Evolutionary conservation across 805 yeast genomes (phyloP).

Genomic region (Yamadazyma endophytica): DNA sequence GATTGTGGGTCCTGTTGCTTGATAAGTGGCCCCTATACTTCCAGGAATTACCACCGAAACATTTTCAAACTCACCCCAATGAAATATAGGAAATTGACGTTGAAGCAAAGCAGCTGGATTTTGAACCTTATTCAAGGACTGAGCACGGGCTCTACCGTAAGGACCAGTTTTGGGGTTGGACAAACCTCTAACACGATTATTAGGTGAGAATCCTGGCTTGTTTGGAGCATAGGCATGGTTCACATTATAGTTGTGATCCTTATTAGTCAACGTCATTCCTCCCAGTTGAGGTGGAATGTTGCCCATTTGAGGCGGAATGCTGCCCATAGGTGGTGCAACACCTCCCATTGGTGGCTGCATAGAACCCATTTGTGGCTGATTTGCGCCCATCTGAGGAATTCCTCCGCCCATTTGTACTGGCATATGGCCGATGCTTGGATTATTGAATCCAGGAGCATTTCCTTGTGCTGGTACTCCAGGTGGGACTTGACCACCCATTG

Average conservation of each 20-base stretch:
- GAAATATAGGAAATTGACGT: constrained; percentile 73
- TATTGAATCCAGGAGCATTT: too few species aligned
- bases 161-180: constrained; percentile 14
- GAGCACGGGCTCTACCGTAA: constrained; percentile 22
- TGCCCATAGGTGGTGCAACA: too few species aligned
- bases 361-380: too few species aligned
- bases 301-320: too few species aligned
- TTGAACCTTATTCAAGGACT: constrained; percentile 24
- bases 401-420: too few species aligned
- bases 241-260: constrained; percentile 1
- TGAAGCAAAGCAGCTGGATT: constrained; percentile 53
- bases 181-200: constrained; percentile 10
- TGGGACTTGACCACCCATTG: too few species aligned
- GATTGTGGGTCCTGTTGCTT: constrained; percentile 27
- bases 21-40: constrained; percentile 5
- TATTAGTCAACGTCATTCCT: not conserved
- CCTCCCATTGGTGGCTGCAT: too few species aligned
- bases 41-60: constrained; percentile 25
- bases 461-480: too few species aligned
- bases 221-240: too few species aligned
- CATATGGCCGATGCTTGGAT: too few species aligned
- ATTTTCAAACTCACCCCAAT: constrained; percentile 47
- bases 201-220: constrained; percentile 4
- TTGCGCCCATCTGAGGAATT: too few species aligned
- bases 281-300: constrained; percentile 1